Base-by-base conservation (phyloP, 495 filamentous ascomycete species). In the Xylaria palmicola region DNA sequence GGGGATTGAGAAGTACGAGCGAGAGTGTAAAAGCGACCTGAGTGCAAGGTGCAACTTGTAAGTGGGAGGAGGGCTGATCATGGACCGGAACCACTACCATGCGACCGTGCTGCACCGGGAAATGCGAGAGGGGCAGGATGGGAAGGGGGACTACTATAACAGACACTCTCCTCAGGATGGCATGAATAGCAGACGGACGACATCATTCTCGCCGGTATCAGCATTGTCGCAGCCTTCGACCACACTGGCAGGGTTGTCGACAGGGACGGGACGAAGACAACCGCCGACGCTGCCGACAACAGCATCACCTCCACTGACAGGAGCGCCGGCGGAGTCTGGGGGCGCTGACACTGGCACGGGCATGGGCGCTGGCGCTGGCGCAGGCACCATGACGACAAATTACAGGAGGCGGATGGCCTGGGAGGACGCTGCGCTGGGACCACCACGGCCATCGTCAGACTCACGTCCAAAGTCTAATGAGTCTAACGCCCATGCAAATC, bases 31-130 rank as follows among this genome's bases (percentile, higher is more conserved):
- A 32, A 50, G n/a, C n/a, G n/a, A n/a, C n/a, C n/a, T n/a, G n/a
- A n/a, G n/a, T n/a, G n/a, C n/a, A n/a, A n/a, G n/a, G n/a, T n/a
- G n/a, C n/a, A n/a, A n/a, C n/a, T n/a, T n/a, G n/a, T n/a, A 26
- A n/a, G 26, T 22, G 30, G 26, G 7, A 40, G 29, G 30, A 54
- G 50, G 10, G 12, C 45, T n/a, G n/a, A 69, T 29, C 62, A 77
- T 77, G 75, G 76, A 78, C 30, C 62, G 66, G 4, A 68, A 72
- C 56, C 69, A 72, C 48, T 81, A 79, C 67, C 71, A 67, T 56
- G 77, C 79, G 64, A 79, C 73, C 13, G 75, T 79, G 65, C 70
- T 80, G 69, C 73, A 73, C 22, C 69, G 75, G 49, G 65, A 73
- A 48, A 71, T 75, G 65, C 72, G 70, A 65, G 74, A 77, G 48